These are phyloP conservation scores for Vitis labrusca DNA, from an alignment of 164 flowering plant species.

Conservation along the genomic window DNA sequence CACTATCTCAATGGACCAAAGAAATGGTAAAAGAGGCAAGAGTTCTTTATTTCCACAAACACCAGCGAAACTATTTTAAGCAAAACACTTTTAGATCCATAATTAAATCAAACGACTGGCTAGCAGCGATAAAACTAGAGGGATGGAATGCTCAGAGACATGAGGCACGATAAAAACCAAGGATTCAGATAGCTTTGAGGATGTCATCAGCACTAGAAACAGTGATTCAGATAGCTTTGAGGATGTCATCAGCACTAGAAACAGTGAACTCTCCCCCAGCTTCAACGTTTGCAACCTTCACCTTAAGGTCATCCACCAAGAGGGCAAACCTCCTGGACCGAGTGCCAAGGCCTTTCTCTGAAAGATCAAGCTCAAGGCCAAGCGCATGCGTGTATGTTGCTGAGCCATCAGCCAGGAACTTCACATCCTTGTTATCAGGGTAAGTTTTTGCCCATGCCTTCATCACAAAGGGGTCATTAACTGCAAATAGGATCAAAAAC, in stretches of 20 bases:
- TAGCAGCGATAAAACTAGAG: not conserved
- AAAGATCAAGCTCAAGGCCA: conserved; percentile 88
- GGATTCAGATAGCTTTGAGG: not conserved
- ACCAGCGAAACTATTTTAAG: not conserved
- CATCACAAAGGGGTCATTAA: conserved; percentile 97
- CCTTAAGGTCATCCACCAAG: conserved; percentile 80
- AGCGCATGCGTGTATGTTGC: conserved; percentile 75
- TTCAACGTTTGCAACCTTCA: conserved; percentile 77
- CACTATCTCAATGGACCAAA: too few species aligned
- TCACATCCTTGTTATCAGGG: conserved; percentile 81
- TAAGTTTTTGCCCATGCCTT: conserved; percentile 87
- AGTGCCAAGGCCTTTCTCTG: conserved; percentile 79
- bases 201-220: conserved; percentile 88
- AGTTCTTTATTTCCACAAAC: too few species aligned
- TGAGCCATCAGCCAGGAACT: conserved; percentile 91
- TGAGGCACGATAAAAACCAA: not conserved
- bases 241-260: conserved; percentile 81
- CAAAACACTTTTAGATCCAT: not conserved
- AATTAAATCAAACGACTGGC: not conserved
- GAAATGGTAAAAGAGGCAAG: too few species aligned
- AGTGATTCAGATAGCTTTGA: conserved; percentile 23
- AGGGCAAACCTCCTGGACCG: conserved; percentile 82
- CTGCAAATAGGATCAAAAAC: conserved; percentile 35
- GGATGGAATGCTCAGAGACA: not conserved
- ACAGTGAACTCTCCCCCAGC: conserved; percentile 80